Percentiles rank a stretch among this genome's conserved stretches.
Conservation (phyloP, 202 grass and related monocot species). For the Zizania palustris region DNA sequence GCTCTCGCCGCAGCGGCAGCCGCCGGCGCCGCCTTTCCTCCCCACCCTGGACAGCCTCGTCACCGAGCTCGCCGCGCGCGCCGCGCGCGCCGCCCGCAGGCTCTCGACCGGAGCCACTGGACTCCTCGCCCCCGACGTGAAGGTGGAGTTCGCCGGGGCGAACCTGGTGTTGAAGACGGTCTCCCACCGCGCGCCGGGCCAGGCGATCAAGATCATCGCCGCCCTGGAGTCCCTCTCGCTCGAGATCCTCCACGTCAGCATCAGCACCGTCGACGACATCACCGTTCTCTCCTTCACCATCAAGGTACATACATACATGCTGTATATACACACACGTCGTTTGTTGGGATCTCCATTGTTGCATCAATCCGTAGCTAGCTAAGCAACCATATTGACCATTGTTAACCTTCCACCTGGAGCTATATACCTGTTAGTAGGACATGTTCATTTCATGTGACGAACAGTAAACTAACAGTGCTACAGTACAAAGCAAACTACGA, state of each 20-base stretch:
- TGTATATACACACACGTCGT: too few relatives aligned
- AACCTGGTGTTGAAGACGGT: slow-evolving; percentile 88
- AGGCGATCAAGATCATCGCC: slow-evolving; percentile 72
- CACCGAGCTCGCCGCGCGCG: slow-evolving; percentile 53
- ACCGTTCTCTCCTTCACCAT: slow-evolving; percentile 93
- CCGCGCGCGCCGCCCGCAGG: slow-evolving; percentile 46
- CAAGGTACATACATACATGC: slow-evolving; percentile 51
- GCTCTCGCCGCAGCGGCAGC: slow-evolving; percentile 17
- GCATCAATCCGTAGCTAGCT: background rate
- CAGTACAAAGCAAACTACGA: too few relatives aligned
- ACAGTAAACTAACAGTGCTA: too few relatives aligned
- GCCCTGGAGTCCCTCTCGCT: slow-evolving; percentile 80
- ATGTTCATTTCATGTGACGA: too few relatives aligned
- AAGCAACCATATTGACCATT: background rate
- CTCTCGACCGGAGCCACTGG: slow-evolving; percentile 21
- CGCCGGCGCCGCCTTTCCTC: background rate
- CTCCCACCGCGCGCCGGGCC: slow-evolving; percentile 67
- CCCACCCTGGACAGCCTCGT: slow-evolving; percentile 42
- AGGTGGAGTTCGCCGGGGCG: slow-evolving; percentile 84
- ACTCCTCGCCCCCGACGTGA: slow-evolving; percentile 51
- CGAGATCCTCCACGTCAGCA: slow-evolving; percentile 82
- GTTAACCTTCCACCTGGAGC: too few relatives aligned
- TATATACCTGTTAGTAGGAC: too few relatives aligned
- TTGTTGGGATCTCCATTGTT: too few relatives aligned
- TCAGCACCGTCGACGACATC: slow-evolving; percentile 74